Conservation (phyloP, 495 filamentous ascomycete species). For the Neurospora hispaniola region DNA sequence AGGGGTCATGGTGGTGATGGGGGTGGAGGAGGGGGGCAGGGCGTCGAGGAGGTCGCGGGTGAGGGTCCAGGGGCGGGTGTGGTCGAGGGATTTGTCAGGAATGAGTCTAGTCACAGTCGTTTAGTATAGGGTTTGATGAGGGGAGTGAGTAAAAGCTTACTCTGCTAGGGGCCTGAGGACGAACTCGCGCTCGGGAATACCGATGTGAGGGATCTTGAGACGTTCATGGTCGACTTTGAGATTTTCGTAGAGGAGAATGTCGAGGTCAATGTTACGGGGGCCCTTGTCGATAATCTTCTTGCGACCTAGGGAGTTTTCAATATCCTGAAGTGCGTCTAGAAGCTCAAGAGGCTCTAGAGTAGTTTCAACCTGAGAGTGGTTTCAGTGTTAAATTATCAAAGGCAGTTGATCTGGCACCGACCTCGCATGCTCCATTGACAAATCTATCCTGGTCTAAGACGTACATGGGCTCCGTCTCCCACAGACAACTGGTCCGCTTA, state of each 20-base stretch:
- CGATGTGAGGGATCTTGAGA: constrained; percentile 72
- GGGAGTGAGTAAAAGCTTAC: constrained; percentile 34
- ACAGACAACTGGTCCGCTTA: constrained; percentile 73
- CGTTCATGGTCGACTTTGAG: constrained; percentile 52
- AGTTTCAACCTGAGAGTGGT: constrained; percentile 60
- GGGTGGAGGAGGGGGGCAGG: constrained; percentile 39
- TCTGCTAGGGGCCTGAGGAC: constrained; percentile 84
- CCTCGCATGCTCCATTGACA: constrained; percentile 90
- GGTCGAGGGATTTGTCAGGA: constrained; percentile 44
- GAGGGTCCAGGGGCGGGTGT: constrained; percentile 38
- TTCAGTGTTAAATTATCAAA: constrained; percentile 1
- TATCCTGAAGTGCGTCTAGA: constrained; percentile 67
- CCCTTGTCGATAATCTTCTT: constrained; percentile 86
- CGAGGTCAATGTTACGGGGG: constrained; percentile 84
- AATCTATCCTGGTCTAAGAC: constrained; percentile 79
- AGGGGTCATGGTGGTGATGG: constrained; percentile 59
- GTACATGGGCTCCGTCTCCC: constrained; percentile 96
- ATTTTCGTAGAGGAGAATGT: constrained; percentile 81
- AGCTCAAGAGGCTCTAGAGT: constrained; percentile 61
- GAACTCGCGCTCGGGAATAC: constrained; percentile 88
- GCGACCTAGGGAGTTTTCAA: constrained; percentile 69
- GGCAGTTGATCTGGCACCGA: constrained; percentile 29
- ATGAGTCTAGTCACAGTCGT: constrained; percentile 42
- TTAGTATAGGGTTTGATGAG: not conserved
- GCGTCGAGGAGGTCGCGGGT: constrained; percentile 51